Conservation (phyloP, 345 rosid genomes). For the Ricinus communis region DNA sequence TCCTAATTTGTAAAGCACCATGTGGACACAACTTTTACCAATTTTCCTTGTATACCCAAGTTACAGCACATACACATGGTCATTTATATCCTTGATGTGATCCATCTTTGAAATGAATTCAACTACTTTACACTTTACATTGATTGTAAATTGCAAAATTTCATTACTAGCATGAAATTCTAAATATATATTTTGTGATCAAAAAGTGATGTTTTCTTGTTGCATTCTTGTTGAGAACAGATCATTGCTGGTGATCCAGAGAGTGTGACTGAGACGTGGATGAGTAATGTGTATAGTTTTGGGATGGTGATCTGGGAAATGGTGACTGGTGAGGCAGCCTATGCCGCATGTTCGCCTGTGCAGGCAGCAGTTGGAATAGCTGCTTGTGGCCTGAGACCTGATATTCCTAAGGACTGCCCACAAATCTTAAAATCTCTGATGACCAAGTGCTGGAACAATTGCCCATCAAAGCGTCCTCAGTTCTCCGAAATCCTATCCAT, state of each 20-base stretch:
- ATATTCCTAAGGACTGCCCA: constrained; percentile 93
- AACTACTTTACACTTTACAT: not conserved
- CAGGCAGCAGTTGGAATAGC: constrained; percentile 98
- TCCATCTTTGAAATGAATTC: not conserved
- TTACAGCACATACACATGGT: not conserved
- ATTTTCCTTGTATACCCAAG: not conserved
- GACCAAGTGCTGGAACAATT: constrained; percentile 82
- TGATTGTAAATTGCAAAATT: not conserved
- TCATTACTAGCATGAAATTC: not conserved
- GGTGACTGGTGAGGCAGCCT: constrained; percentile 92
- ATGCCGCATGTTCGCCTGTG: constrained; percentile 82
- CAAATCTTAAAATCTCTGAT: constrained; percentile 63
- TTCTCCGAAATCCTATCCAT: constrained; percentile 61
- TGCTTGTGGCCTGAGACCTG: constrained; percentile 91
- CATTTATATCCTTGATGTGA: not conserved
- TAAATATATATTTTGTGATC: not conserved
- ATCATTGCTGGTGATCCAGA: constrained; percentile 96
- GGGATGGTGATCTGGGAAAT: constrained; percentile 98
- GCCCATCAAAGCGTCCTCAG: constrained; percentile 78
- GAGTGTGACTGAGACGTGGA: constrained; percentile 85
- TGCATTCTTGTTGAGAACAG: constrained; percentile 44
- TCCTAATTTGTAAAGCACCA: constrained; percentile 27
- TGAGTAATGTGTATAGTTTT: constrained; percentile 92
- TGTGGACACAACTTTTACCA: constrained; percentile 14
- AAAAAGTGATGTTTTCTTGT: not conserved